Conservation (phyloP, 2,329 filamentous ascomycete genomes). For the Tolypocladium inflatum region DNA sequence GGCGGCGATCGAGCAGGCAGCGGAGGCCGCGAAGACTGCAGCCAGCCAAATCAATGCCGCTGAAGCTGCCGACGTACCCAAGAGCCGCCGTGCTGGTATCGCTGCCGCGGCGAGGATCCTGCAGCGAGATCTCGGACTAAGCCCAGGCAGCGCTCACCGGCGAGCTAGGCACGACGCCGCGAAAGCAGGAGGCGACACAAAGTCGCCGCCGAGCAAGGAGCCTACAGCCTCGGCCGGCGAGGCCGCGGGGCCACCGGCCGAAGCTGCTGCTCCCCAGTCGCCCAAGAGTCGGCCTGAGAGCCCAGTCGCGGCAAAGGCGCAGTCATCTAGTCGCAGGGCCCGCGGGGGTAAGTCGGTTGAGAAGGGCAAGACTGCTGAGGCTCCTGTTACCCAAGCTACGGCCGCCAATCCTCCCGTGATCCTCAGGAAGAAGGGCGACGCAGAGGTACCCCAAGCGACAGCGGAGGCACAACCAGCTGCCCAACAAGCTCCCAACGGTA, state of each 20-base stretch:
- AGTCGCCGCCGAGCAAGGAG: slow-evolving; percentile 27
- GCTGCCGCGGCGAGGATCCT: slow-evolving; percentile 55
- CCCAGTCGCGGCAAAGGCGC: slow-evolving; percentile 14
- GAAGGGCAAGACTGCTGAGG: slow-evolving; percentile 27
- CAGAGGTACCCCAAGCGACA: slow-evolving; percentile 10
- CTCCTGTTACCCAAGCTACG: slow-evolving; percentile 14
- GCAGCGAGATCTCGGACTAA: slow-evolving; percentile 57
- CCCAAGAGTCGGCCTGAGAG: slow-evolving; percentile 12
- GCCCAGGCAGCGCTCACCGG: slow-evolving; percentile 52
- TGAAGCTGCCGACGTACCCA: slow-evolving; percentile 29
- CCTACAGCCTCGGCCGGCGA: slow-evolving; percentile 10
- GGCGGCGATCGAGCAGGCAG: slow-evolving; percentile 37
- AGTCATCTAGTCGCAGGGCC: slow-evolving; percentile 17
- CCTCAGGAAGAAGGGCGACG: slow-evolving; percentile 30
- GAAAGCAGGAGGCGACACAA: slow-evolving; percentile 42
- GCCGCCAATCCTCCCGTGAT: slow-evolving; percentile 25
- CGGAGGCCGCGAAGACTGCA: slow-evolving; percentile 34
- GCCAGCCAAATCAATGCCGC: slow-evolving; percentile 24
- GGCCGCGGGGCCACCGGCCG: slow-evolving; percentile 10
- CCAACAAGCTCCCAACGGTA: slow-evolving; percentile 9
- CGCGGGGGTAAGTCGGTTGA: slow-evolving; percentile 28
- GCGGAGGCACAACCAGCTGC: slow-evolving; percentile 5
- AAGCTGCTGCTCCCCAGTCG: slow-evolving; percentile 8
- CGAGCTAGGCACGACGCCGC: slow-evolving; percentile 49
- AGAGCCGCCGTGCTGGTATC: slow-evolving; percentile 51